Conservation (phyloP, 2,329 filamentous ascomycete species). For the Fusarium sp. region DNA sequence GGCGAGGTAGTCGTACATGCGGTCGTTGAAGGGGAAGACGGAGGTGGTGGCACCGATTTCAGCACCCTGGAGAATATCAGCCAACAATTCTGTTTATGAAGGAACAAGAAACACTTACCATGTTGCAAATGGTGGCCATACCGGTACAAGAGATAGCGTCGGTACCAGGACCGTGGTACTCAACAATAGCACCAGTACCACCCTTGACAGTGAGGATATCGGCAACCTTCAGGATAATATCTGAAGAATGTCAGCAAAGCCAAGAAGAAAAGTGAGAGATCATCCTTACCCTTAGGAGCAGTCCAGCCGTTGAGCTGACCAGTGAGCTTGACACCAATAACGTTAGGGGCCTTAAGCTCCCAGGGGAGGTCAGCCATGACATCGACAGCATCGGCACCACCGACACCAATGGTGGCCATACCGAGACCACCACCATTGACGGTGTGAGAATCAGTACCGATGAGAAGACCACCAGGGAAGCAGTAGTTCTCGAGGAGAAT, state of each 20-base stretch:
- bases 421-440: constrained; percentile 97
- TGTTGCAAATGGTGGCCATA: constrained; percentile 83
- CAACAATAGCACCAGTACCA: constrained; percentile 90
- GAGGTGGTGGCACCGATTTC: constrained; percentile 90
- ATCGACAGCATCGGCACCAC: constrained; percentile 97
- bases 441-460: constrained; percentile 97
- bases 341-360: constrained; percentile 97
- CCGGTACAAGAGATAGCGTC: constrained; percentile 83
- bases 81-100: background rate
- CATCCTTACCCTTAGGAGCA: constrained; percentile 80
- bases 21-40: constrained; percentile 96
- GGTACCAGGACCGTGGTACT: constrained; percentile 71
- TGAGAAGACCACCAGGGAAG: constrained; percentile 97
- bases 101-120: constrained; percentile 58
- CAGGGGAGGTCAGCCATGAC: constrained; percentile 97
- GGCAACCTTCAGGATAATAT: constrained; percentile 97
- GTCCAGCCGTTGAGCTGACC: constrained; percentile 92
- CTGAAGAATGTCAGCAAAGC: constrained; percentile 54
- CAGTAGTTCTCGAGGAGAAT: constrained; percentile 99
- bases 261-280: background rate
- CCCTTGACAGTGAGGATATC: constrained; percentile 98
- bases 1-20: constrained; percentile 94
- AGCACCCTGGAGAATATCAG: constrained; percentile 53
- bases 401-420: constrained; percentile 94
- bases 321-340: constrained; percentile 96